These are phyloP conservation scores for Ceriops decandra DNA, from an alignment of 345 rosid species.

Conservation along the genomic window DNA sequence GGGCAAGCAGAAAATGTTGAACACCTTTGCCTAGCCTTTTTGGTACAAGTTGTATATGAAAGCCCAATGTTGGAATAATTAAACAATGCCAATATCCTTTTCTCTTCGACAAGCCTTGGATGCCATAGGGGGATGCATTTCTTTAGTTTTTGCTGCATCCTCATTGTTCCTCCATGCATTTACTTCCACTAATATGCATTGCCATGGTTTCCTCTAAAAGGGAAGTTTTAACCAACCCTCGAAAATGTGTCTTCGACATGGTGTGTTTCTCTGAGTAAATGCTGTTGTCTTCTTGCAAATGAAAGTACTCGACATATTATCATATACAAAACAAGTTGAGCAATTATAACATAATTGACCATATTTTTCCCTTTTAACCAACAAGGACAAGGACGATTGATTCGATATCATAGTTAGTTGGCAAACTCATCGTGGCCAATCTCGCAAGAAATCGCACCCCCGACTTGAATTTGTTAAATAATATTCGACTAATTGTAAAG, in stretches of 20 bases:
- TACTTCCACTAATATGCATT: constrained; percentile 3
- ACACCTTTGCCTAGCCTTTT: too few species aligned
- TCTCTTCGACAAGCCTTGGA: constrained; percentile 2
- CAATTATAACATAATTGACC: not conserved
- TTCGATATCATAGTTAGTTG: constrained; percentile 17
- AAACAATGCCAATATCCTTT: not conserved
- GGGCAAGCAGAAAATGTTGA: too few species aligned
- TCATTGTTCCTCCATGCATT: constrained; percentile 3
- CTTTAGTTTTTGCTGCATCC: not conserved
- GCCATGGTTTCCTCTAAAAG: constrained; percentile 6
- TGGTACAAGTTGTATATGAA: too few species aligned
- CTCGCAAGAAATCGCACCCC: constrained; percentile 12
- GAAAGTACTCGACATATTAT: constrained; percentile 14
- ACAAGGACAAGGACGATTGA: constrained; percentile 4
- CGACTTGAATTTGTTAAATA: constrained; percentile 9
- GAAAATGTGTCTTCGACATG: constrained; percentile 5
- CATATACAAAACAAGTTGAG: not conserved
- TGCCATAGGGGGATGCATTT: not conserved
- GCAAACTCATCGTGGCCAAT: constrained; percentile 8
- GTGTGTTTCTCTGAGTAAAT: not conserved
- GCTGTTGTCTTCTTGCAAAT: constrained; percentile 18
- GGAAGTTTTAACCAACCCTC: constrained; percentile 24
- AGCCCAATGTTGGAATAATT: too few species aligned
- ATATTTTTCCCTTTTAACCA: not conserved
- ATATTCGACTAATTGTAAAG: constrained; percentile 11